Evolutionary conservation across 306 rosid species (phyloP), one percentile per base, ranked within the genome.

Genomic region (Vigna mungo): DNA sequence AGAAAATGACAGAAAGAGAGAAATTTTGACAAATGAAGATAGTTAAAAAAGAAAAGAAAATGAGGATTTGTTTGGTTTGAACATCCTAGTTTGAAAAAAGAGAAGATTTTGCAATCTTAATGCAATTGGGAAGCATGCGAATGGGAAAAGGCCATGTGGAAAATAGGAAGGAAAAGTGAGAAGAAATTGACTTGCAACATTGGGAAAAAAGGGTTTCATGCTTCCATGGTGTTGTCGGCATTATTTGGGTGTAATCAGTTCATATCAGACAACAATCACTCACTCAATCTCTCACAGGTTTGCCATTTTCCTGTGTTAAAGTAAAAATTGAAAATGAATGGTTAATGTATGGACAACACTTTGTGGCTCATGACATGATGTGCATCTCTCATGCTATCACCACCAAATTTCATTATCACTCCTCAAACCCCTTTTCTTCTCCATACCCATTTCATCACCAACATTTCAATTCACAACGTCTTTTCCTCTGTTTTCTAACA

Each of bases 211-310:
- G 81, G 46, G 44, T 74, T 68, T 64, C 89, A 80, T 80, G 91
- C 85, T 85, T 81, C 74, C 7, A 78, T 76, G 65, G 90, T 78
- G 85, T 62, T 88, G 90, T 81, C 89, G 85, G 88, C 90, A 88
- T 87, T 71, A 84, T 84, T 82, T 78, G 83, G 85, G 85, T 74
- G 83, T 83, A 52, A 85, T 88, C 76, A 80, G 77, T 74, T 84
- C 81, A 78, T 76, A 85, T 75, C 81, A 47, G 77, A 86, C 86
- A 78, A 81, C 52, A 74, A 47, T 79, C 25, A 41, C 46, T 70
- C 36, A 30, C 34, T 30, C 34, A 30, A 30, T 30, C 78, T 81
- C 78, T 47, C 41, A 16, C 58, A 34, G 37, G 37, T 34, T 8
- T 8, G 0, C 41, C 81, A 68, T 71, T 79, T 54, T 71, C 46